A percentile compares a stretch with the other conserved stretches of the same genome.
These are phyloP conservation scores for Bruguiera parviflora DNA, from an alignment of 345 rosid species.

Conservation along the genomic window DNA sequence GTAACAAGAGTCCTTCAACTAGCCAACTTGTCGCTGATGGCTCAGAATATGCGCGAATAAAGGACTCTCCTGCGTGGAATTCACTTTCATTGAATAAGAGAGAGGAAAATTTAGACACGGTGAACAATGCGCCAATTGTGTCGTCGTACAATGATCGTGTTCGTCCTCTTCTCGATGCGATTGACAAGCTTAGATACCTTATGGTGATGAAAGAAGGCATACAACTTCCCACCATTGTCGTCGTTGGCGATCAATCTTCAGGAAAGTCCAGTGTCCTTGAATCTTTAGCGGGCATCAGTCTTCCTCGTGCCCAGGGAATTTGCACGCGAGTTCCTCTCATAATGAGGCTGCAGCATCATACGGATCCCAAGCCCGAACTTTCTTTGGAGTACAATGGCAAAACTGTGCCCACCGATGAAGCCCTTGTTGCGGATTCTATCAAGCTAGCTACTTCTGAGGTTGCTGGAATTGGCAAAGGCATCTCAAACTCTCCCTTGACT, in stretches of 20 bases:
- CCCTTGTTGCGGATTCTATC: constrained; percentile 28
- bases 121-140: constrained; percentile 14
- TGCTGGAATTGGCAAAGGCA: constrained; percentile 46
- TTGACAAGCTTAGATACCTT: constrained; percentile 43
- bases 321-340: constrained; percentile 58
- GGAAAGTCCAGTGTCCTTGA: constrained; percentile 58
- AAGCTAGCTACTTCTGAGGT: constrained; percentile 37
- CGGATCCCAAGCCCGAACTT: constrained; percentile 25
- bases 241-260: constrained; percentile 53
- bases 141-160: constrained; percentile 41
- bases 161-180: constrained; percentile 51
- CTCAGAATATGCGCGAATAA: too few species aligned
- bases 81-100: neutral
- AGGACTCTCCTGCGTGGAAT: neutral
- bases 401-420: constrained; percentile 26
- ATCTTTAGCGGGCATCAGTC: constrained; percentile 47
- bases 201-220: constrained; percentile 47
- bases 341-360: constrained; percentile 44
- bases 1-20: too few species aligned
- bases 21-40: too few species aligned
- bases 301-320: constrained; percentile 42
- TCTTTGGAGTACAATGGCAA: constrained; percentile 35
- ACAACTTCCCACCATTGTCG: constrained; percentile 54
- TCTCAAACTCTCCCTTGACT: constrained; percentile 38
- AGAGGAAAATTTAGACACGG: neutral